These are phyloP conservation scores for Tricholomella constricta DNA, from an alignment of 768 basidiomycete species.

Conservation along the genomic window DNA sequence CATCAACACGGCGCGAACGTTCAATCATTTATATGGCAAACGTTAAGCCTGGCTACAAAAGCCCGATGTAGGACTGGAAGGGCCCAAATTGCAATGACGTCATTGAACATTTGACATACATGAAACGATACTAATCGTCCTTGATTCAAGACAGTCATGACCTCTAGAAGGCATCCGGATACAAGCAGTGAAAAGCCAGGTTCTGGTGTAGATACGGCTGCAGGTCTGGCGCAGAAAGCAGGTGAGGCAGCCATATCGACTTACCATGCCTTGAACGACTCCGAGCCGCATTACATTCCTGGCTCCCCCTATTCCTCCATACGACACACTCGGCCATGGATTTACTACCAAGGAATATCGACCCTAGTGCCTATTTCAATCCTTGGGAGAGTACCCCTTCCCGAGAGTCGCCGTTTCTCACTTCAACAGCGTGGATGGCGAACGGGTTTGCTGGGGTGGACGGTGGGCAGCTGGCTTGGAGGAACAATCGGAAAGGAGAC, in stretches of 20 bases:
- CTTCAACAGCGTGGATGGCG: neutral
- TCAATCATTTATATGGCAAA: too few relatives aligned
- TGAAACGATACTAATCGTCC: too few relatives aligned
- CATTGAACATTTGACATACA: too few relatives aligned
- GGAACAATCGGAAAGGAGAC: neutral
- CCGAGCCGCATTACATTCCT: neutral
- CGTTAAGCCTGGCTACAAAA: too few relatives aligned
- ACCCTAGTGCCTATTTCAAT: neutral
- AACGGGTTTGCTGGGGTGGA: neutral
- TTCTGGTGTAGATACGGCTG: too few relatives aligned
- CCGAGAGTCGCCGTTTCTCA: neutral
- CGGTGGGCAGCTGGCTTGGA: neutral
- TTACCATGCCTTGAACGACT: neutral
- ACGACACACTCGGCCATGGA: neutral
- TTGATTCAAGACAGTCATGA: too few relatives aligned
- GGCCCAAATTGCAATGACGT: too few relatives aligned
- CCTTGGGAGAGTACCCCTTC: neutral
- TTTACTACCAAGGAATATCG: neutral
- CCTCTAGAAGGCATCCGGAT: too few relatives aligned
- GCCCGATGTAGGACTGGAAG: too few relatives aligned
- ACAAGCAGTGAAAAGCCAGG: too few relatives aligned
- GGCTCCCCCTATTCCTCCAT: neutral
- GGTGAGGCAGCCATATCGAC: neutral
- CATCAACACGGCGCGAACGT: too few relatives aligned
- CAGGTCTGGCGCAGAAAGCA: constrained; percentile 5